phyloP scores from a whole-genome alignment of 2,329 filamentous ascomycete species.

The Blastomyces emzantsi region DNA sequence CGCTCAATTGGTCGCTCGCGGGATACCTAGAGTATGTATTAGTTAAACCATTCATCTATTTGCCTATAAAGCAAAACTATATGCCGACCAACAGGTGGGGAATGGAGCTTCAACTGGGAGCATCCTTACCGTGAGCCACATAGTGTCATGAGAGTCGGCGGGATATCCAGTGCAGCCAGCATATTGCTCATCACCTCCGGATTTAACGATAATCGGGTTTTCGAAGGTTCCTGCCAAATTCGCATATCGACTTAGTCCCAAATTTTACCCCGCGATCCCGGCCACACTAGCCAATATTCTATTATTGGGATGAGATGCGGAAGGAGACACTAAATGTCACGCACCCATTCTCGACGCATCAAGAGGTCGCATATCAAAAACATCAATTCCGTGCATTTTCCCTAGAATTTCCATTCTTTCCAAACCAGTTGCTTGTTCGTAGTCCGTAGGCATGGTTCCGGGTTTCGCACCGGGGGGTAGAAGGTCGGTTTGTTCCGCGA shows the following conservation, averaged over 20 bases:
- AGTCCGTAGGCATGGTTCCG: slow-evolving; percentile 83
- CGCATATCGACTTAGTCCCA: slow-evolving; percentile 1
- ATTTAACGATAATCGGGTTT: slow-evolving; percentile 82
- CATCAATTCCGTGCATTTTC: slow-evolving; percentile 97
- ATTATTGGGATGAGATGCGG: not conserved
- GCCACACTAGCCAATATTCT: not conserved
- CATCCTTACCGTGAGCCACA: slow-evolving; percentile 74
- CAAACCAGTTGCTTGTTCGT: slow-evolving; percentile 93
- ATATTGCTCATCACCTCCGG: slow-evolving; percentile 93
- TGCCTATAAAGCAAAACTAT: not conserved
- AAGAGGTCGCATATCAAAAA: slow-evolving; percentile 97
- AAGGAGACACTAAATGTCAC: slow-evolving; percentile 20
- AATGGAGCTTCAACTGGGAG: slow-evolving; percentile 17
- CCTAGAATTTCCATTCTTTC: slow-evolving; percentile 98
- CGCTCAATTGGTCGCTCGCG: slow-evolving; percentile 86
- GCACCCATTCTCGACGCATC: slow-evolving; percentile 80
- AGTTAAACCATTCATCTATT: not conserved
- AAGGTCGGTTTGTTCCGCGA: slow-evolving; percentile 75
- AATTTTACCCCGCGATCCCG: not conserved
- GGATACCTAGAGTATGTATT: slow-evolving; percentile 49
- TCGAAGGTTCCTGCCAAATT: slow-evolving; percentile 63
- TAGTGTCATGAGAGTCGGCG: slow-evolving; percentile 80
- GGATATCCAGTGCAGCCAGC: slow-evolving; percentile 92
- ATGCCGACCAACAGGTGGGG: not conserved
- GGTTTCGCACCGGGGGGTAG: slow-evolving; percentile 69